These are phyloP conservation scores for Lentinula detonsa DNA, from an alignment of 768 basidiomycete species.

Conservation along the genomic window DNA sequence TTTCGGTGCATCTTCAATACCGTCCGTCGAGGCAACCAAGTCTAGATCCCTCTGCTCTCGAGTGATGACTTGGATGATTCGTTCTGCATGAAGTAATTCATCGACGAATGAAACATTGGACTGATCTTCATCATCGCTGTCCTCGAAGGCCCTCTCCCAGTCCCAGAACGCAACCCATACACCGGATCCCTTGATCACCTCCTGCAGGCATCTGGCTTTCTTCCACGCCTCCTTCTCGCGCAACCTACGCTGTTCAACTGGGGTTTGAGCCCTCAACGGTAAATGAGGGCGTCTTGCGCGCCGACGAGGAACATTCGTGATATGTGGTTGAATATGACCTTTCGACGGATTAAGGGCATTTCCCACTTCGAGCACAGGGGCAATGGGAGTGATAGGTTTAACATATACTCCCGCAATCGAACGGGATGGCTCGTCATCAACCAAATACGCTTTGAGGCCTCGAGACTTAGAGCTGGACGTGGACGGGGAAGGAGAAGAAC, in stretches of 20 bases:
- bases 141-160: background rate
- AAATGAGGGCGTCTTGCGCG: background rate
- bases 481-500: background rate
- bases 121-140: background rate
- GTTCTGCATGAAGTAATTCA: background rate
- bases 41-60: background rate
- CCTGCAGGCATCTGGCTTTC: background rate
- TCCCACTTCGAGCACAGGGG: background rate
- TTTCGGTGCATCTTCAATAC: background rate
- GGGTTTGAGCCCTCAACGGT: background rate
- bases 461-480: background rate
- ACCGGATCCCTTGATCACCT: background rate
- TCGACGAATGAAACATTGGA: background rate
- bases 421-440: background rate
- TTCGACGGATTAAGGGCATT: background rate
- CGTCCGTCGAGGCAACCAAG: background rate
- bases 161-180: constrained; percentile 1
- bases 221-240: background rate
- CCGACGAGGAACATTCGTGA: background rate
- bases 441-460: background rate
- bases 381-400: background rate
- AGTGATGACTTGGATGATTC: background rate
- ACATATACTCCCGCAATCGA: background rate
- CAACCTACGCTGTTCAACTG: background rate
- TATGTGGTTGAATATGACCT: constrained; percentile 2